Evolutionary conservation across 2,329 filamentous ascomycete species (phyloP).

Genomic region (Hortaea werneckii): DNA sequence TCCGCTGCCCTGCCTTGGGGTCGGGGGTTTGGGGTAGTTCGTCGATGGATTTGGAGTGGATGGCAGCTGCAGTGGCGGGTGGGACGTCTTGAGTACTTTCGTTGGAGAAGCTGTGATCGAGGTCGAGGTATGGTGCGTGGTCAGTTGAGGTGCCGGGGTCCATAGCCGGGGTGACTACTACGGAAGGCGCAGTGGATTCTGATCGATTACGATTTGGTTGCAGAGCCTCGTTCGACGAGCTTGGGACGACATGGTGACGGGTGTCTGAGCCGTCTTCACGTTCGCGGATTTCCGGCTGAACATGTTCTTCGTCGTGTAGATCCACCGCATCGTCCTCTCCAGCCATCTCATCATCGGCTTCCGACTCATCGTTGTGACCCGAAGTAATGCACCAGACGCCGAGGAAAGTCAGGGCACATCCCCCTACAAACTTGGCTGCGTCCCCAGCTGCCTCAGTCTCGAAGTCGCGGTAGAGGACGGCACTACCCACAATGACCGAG

Average conservation of each 20-base stretch:
- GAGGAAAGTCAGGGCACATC: conserved; percentile 84
- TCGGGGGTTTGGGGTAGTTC: conserved; percentile 8
- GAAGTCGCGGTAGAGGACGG: conserved; percentile 88
- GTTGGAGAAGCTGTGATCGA: conserved; percentile 4
- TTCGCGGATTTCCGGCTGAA: conserved; percentile 18
- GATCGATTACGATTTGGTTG: conserved; percentile 9
- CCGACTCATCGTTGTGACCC: conserved; percentile 53
- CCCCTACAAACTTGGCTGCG: conserved; percentile 75
- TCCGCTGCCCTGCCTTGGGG: conserved; percentile 1
- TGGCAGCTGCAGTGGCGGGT: conserved; percentile 20
- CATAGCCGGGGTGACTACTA: conserved; percentile 13
- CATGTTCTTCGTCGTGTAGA: conserved; percentile 30
- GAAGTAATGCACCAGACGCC: conserved; percentile 97
- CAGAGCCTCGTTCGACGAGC: conserved; percentile 6
- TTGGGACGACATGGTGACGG: conserved; percentile 7
- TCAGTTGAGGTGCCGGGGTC: neutral
- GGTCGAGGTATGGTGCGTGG: neutral
- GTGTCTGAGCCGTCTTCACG: conserved; percentile 8
- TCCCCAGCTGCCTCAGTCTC: conserved; percentile 66
- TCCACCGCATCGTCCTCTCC: conserved; percentile 31
- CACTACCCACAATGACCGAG: conserved; percentile 88
- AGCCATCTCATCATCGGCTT: conserved; percentile 42
- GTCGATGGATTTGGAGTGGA: conserved; percentile 18
- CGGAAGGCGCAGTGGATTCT: conserved; percentile 10
- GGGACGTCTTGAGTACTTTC: conserved; percentile 2